A percentile compares a stretch with the other conserved stretches of the same genome.
phyloP scores from a whole-genome alignment of 2,329 filamentous ascomycete genomes.

The Fusarium sp. region DNA sequence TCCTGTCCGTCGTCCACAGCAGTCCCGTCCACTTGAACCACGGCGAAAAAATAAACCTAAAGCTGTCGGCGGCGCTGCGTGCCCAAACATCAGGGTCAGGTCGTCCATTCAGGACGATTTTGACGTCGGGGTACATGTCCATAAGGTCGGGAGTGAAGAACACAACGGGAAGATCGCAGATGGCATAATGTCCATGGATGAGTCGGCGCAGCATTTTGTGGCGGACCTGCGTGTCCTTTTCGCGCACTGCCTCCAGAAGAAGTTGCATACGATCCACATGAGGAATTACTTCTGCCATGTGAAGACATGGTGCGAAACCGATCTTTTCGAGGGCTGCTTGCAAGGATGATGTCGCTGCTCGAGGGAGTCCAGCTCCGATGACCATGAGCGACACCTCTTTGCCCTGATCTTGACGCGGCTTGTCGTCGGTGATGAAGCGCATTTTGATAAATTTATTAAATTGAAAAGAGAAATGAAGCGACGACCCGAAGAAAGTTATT shows the following conservation, averaged over 20 bases:
- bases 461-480: neutral
- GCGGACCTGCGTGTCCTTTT: conserved; percentile 42
- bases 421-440: conserved; percentile 33
- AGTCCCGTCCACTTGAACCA: conserved; percentile 43
- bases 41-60: conserved; percentile 46
- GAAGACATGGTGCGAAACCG: conserved; percentile 47
- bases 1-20: conserved; percentile 44
- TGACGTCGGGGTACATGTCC: conserved; percentile 53
- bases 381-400: conserved; percentile 30
- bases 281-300: conserved; percentile 48
- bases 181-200: conserved; percentile 47
- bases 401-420: conserved; percentile 5
- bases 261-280: conserved; percentile 40
- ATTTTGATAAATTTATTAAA: conserved; percentile 1
- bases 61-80: conserved; percentile 39
- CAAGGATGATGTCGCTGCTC: conserved; percentile 52
- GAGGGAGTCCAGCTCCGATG: conserved; percentile 48
- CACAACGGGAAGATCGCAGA: conserved; percentile 47
- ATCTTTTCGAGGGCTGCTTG: conserved; percentile 50
- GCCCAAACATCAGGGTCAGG: conserved; percentile 43
- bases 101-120: conserved; percentile 49
- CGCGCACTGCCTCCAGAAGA: conserved; percentile 42
- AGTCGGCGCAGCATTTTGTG: conserved; percentile 47
- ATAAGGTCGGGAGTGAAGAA: conserved; percentile 52
- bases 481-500: neutral